Percentiles rank a stretch among this genome's conserved stretches.
These are phyloP conservation scores for Dothideomycetes sp. DNA, from an alignment of 2,329 filamentous ascomycete species.

Conservation along the genomic window DNA sequence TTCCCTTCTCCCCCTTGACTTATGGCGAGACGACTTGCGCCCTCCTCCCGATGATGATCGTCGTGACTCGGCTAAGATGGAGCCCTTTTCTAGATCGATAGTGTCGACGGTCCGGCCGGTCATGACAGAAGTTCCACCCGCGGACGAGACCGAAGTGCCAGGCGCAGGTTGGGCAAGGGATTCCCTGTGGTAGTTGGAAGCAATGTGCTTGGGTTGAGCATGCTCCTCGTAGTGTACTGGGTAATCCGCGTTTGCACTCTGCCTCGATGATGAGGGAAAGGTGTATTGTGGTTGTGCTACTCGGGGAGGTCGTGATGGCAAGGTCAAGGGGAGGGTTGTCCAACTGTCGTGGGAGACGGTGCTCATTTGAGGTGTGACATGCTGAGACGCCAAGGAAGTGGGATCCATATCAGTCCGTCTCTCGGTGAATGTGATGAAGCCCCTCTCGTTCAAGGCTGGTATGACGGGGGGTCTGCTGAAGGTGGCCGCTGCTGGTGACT, in stretches of 20 bases:
- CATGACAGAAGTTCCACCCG: slow-evolving; percentile 13
- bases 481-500: too few species aligned
- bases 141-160: slow-evolving; percentile 17
- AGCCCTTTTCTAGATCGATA: slow-evolving; percentile 20
- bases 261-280: neutral
- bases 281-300: neutral
- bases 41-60: slow-evolving; percentile 1
- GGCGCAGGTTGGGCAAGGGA: too few species aligned
- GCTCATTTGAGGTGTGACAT: neutral
- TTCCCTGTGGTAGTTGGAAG: neutral
- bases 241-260: neutral
- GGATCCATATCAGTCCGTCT: too few species aligned
- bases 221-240: slow-evolving; percentile 1
- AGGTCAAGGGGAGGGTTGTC: neutral
- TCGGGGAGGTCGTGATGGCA: neutral
- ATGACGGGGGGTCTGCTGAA: too few species aligned
- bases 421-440: too few species aligned
- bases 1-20: slow-evolving; percentile 2
- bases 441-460: too few species aligned
- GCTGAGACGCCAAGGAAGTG: too few species aligned
- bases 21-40: neutral
- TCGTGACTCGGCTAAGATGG: slow-evolving; percentile 9
- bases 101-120: slow-evolving; percentile 13
- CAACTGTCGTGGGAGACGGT: neutral
- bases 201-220: neutral